These are phyloP conservation scores for Tritrichomonas foetus DNA, from an alignment of 208 protist genomes.

Conservation along the genomic window DNA sequence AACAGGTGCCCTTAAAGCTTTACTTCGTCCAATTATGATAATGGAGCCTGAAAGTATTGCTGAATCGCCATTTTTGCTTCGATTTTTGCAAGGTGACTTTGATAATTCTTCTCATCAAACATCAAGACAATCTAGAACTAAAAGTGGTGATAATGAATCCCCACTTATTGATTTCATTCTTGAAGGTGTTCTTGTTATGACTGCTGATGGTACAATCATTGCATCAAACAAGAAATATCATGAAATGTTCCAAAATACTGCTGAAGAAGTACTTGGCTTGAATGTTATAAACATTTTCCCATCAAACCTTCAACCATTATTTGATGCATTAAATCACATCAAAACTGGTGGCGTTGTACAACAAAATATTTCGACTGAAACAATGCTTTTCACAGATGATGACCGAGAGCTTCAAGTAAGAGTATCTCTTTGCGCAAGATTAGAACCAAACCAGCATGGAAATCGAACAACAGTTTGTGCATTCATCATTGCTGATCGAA, in stretches of 20 bases:
- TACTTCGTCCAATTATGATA: not conserved
- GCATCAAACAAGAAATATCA: constrained; percentile 38
- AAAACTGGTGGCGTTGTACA: not conserved
- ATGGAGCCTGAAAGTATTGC: not conserved
- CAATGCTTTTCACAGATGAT: not conserved
- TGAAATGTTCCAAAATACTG: not conserved
- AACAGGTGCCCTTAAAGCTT: not conserved
- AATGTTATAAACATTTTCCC: not conserved
- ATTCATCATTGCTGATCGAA: not conserved
- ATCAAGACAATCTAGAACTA: too few species aligned
- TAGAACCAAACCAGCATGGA: not conserved
- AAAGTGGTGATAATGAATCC: too few species aligned
- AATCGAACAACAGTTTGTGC: not conserved
- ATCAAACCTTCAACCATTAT: not conserved
- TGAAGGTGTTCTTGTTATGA: constrained; percentile 5
- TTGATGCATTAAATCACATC: not conserved
- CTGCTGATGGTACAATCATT: constrained; percentile 1
- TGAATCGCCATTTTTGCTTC: not conserved
- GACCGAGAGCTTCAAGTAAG: not conserved
- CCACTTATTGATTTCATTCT: not conserved
- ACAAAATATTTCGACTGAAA: not conserved
- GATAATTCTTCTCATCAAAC: not conserved
- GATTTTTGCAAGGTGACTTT: not conserved
- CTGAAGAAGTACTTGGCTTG: not conserved
- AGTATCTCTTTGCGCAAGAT: not conserved